phyloP scores from a whole-genome alignment of 345 rosid genomes.

The Dipteronia dyeriana region DNA sequence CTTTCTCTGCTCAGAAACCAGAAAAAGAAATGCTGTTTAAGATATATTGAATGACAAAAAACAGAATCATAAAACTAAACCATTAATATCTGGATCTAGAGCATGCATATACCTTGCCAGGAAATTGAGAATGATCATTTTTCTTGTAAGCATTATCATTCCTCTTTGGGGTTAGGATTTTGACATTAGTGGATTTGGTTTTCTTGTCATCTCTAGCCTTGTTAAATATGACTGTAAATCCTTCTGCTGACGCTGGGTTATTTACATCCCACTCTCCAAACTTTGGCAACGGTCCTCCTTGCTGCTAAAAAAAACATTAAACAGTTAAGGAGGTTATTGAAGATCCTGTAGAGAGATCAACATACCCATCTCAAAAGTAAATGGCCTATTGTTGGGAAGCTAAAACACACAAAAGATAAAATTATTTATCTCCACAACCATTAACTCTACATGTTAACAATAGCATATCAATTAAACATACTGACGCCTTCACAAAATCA shows the following conservation, averaged over 20 bases:
- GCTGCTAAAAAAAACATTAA: neutral
- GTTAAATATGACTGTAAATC: conserved; percentile 33
- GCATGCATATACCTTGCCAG: conserved; percentile 4
- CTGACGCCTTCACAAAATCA: too few relatives aligned
- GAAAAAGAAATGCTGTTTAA: neutral
- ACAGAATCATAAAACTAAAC: neutral
- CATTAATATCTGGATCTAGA: neutral
- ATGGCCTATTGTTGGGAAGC: too few relatives aligned
- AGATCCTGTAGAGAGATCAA: too few relatives aligned
- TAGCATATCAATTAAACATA: too few relatives aligned
- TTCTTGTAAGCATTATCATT: neutral
- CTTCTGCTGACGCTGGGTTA: conserved; percentile 37
- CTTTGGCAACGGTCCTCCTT: conserved; percentile 29
- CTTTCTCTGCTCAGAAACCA: conserved; percentile 7
- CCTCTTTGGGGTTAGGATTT: conserved; percentile 4
- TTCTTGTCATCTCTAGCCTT: conserved; percentile 34
- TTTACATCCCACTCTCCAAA: conserved; percentile 40
- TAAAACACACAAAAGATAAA: too few relatives aligned
- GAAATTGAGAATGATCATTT: conserved; percentile 1
- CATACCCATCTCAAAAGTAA: too few relatives aligned
- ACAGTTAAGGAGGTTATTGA: neutral
- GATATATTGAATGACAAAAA: too few relatives aligned
- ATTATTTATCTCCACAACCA: too few relatives aligned
- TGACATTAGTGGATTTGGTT: conserved; percentile 2
- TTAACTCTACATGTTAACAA: too few relatives aligned